Evolutionary conservation across 345 rosid species (phyloP).

Genomic region (Heritiera fomes): DNA sequence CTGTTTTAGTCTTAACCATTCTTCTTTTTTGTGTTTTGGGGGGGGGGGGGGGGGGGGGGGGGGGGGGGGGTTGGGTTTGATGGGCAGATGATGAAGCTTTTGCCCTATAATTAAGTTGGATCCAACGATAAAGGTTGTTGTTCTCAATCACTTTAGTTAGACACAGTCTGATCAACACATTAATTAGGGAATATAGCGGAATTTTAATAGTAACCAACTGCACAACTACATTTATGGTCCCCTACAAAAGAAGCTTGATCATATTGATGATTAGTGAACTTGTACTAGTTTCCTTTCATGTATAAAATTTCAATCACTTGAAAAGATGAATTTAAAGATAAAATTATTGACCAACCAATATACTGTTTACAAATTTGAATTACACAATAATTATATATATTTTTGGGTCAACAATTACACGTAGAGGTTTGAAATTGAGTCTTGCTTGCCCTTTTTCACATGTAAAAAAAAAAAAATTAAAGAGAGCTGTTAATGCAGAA

Average conservation of each 20-base stretch:
- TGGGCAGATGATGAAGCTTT: neutral
- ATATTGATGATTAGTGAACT: neutral
- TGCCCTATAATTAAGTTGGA: slow-evolving; percentile 8
- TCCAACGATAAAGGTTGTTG: slow-evolving; percentile 8
- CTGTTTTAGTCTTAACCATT: neutral
- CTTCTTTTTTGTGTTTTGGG: neutral
- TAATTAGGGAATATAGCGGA: neutral
- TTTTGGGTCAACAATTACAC: neutral
- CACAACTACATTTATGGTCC: neutral
- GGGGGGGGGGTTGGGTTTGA: no score
- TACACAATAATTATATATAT: no score
- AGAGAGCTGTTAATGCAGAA: no score
- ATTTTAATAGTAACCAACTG: neutral
- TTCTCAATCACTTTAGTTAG: neutral
- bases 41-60: no score
- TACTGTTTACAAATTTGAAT: no score
- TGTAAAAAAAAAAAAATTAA: neutral
- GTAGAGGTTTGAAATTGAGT: no score
- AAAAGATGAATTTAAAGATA: neutral
- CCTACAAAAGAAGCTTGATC: neutral
- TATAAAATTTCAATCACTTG: neutral
- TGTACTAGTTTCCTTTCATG: no score
- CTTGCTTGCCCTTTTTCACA: neutral
- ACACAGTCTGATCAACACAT: neutral
- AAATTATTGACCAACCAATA: no score